Percentiles rank a stretch among this genome's conserved stretches.
Conservation (phyloP, 1,139 yeast genomes). For the Candida gigantensis region DNA sequence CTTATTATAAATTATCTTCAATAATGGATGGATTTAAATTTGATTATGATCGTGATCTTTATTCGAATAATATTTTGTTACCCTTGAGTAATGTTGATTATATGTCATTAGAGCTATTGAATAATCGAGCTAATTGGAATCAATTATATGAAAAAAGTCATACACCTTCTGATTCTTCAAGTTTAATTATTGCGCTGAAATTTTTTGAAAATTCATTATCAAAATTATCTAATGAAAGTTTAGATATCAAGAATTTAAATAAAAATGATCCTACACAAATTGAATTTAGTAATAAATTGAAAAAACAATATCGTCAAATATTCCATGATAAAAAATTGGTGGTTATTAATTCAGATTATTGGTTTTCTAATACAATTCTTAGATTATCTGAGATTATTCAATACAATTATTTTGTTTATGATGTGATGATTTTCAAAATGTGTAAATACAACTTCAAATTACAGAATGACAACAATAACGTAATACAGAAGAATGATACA, state of each 20-base stretch:
- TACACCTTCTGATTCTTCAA: constrained; percentile 12
- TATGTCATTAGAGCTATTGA: constrained; percentile 10
- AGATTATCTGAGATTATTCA: constrained; percentile 24
- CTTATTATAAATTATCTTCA: constrained; percentile 27
- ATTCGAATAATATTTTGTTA: constrained; percentile 16
- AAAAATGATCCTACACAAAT: constrained; percentile 7
- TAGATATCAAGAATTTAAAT: constrained; percentile 11
- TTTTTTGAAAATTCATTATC: constrained; percentile 31
- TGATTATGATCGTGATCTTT: constrained; percentile 17
- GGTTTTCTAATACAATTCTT: constrained; percentile 28
- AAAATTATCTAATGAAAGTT: constrained; percentile 23
- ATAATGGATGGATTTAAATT: constrained; percentile 15
- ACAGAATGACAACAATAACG: neutral
- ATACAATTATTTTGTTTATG: constrained; percentile 13
- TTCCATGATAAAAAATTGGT: constrained; percentile 20
- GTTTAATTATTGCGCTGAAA: constrained; percentile 24
- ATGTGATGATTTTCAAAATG: constrained; percentile 17
- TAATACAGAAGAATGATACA: neutral
- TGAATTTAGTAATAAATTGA: constrained; percentile 10
- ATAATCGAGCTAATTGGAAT: constrained; percentile 13
- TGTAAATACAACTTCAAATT: constrained; percentile 12
- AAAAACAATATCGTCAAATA: constrained; percentile 10
- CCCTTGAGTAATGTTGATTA: constrained; percentile 18
- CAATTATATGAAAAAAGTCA: constrained; percentile 13
- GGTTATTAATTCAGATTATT: constrained; percentile 30